These are phyloP conservation scores for Pyracantha coccinea DNA, from an alignment of 331 rosid genomes.

Conservation along the genomic window DNA sequence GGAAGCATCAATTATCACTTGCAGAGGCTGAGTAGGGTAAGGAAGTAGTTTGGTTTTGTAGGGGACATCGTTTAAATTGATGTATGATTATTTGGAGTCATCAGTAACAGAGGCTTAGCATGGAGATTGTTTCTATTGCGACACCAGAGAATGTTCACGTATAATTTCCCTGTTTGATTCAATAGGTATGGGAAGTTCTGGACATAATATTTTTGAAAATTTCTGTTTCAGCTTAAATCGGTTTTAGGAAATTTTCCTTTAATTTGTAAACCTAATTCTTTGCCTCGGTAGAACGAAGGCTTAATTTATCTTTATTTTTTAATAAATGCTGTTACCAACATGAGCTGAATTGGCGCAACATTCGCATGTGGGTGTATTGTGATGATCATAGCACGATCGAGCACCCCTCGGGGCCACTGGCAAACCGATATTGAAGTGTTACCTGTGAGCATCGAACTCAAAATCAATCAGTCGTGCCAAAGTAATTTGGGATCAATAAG, in stretches of 20 bases:
- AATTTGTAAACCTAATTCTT: background rate
- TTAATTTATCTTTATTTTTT: background rate
- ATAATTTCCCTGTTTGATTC: background rate
- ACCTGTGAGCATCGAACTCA: background rate
- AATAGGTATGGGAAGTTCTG: background rate
- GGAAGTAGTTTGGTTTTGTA: constrained; percentile 38
- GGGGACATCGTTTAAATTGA: background rate
- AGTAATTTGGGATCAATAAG: background rate
- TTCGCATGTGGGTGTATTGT: too few relatives aligned
- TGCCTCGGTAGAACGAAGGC: background rate
- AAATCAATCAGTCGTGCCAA: background rate
- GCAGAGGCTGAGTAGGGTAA: constrained; percentile 78
- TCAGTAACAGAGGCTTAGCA: constrained; percentile 51
- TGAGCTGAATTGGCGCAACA: background rate
- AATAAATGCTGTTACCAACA: background rate
- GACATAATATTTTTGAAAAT: background rate
- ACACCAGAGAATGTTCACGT: too few relatives aligned
- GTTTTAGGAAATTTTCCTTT: background rate
- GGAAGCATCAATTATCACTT: constrained; percentile 78
- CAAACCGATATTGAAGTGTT: background rate
- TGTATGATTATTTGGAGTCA: background rate
- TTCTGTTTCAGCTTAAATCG: background rate
- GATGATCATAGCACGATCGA: too few relatives aligned
- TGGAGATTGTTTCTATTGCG: background rate
- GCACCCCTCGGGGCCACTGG: background rate